phyloP scores from a whole-genome alignment of 2,329 filamentous ascomycete genomes.

The Coleophoma cylindrospora region DNA sequence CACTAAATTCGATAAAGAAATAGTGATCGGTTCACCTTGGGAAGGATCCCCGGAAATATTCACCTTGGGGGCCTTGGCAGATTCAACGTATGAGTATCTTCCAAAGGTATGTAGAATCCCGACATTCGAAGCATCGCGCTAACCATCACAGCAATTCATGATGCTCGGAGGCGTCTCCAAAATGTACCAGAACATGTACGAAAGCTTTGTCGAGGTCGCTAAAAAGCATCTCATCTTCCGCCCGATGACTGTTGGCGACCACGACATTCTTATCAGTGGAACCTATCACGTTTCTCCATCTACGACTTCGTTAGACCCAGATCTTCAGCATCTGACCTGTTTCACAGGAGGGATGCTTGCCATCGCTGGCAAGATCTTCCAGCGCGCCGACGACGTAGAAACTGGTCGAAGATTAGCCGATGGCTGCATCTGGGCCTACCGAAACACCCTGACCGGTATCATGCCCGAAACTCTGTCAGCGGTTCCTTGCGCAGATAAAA shows the following conservation, averaged over 20 bases:
- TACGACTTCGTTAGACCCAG: constrained; percentile 34
- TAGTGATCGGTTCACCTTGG: constrained; percentile 35
- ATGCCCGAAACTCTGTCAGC: constrained; percentile 55
- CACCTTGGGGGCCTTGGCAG: constrained; percentile 49
- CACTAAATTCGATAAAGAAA: constrained; percentile 28
- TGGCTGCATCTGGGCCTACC: constrained; percentile 61
- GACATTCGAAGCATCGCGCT: constrained; percentile 35
- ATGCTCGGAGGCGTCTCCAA: constrained; percentile 18
- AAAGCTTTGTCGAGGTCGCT: constrained; percentile 38
- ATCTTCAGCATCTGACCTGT: constrained; percentile 62
- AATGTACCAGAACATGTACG: constrained; percentile 33
- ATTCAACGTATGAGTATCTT: constrained; percentile 62
- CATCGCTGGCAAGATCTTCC: constrained; percentile 59
- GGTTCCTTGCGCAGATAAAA: constrained; percentile 16
- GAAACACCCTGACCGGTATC: constrained; percentile 49
- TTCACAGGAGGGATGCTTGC: constrained; percentile 69
- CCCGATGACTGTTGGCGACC: constrained; percentile 32
- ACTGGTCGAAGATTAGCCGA: constrained; percentile 53
- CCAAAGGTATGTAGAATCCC: constrained; percentile 57
- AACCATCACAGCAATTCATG: constrained; percentile 17
- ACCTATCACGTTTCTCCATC: constrained; percentile 37
- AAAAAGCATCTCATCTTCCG: constrained; percentile 40
- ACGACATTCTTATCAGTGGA: constrained; percentile 43
- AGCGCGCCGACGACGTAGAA: constrained; percentile 46
- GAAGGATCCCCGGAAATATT: constrained; percentile 50